Conservation (phyloP, 805 yeast species). For the Candida ovalis region DNA sequence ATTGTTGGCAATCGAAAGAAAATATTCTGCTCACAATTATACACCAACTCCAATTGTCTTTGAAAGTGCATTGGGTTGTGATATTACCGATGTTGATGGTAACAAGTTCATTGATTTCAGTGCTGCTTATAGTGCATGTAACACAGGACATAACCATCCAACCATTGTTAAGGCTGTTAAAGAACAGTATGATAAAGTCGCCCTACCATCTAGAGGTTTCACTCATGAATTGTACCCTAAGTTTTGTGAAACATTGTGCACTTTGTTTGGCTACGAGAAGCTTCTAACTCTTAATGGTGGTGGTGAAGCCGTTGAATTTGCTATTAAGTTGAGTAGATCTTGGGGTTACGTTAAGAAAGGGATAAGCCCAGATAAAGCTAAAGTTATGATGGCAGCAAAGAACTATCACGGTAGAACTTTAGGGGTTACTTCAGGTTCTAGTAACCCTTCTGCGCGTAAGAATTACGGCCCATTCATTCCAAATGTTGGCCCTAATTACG, state of each 20-base stretch:
- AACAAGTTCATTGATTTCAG: slow-evolving; percentile 25
- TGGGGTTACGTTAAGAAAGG: slow-evolving; percentile 31
- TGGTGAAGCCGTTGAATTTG: slow-evolving; percentile 36
- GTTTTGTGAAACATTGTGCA: slow-evolving; percentile 27
- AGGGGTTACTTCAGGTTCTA: slow-evolving; percentile 37
- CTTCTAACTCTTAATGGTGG: slow-evolving; percentile 32
- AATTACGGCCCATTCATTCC: slow-evolving; percentile 33
- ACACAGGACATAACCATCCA: slow-evolving; percentile 30
- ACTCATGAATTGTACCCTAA: slow-evolving; percentile 23
- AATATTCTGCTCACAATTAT: slow-evolving; percentile 27
- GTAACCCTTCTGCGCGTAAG: slow-evolving; percentile 30
- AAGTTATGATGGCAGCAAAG: slow-evolving; percentile 31
- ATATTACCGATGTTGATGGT: slow-evolving; percentile 25
- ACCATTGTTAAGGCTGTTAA: slow-evolving; percentile 28
- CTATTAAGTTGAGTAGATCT: slow-evolving; percentile 34
- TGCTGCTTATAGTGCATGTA: slow-evolving; percentile 27
- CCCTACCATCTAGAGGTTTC: slow-evolving; percentile 29
- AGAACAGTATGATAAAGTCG: slow-evolving; percentile 28
- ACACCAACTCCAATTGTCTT: slow-evolving; percentile 28
- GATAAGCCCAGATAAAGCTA: slow-evolving; percentile 23
- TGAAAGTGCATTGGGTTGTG: slow-evolving; percentile 19
- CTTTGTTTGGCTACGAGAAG: slow-evolving; percentile 24
- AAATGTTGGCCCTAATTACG: slow-evolving; percentile 29
- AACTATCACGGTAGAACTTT: slow-evolving; percentile 39
- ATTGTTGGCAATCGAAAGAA: slow-evolving; percentile 15